A percentile compares a stretch with the other conserved stretches of the same genome.
Evolutionary conservation across 192 early-diverging fungal genomes (phyloP).

Genomic region (Pecoramyces ruminantium): DNA sequence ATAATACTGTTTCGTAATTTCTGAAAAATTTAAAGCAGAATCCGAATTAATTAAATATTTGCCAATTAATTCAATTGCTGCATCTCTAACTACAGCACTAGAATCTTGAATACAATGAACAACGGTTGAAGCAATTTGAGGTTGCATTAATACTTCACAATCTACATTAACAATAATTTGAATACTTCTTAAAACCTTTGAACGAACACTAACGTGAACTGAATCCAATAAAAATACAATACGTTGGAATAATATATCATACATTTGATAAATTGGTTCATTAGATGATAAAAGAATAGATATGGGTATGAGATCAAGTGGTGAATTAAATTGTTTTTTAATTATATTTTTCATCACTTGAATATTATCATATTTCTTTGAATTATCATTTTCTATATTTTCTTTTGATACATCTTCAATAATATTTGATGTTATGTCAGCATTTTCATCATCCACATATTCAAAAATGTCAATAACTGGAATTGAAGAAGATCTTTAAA

Average conservation of each 20-base stretch:
- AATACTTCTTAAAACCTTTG: not conserved
- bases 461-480: not conserved
- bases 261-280: not conserved
- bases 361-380: not conserved
- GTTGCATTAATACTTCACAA: not conserved
- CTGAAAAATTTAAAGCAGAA: conserved; percentile 9
- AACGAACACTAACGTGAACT: not conserved
- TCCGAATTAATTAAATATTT: conserved; percentile 24
- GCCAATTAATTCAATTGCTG: conserved; percentile 73
- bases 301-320: not conserved
- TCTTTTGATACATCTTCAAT: not conserved
- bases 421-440: not conserved
- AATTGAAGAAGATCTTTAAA: not conserved
- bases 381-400: not conserved
- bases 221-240: not conserved
- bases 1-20: conserved; percentile 59
- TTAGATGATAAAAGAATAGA: not conserved
- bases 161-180: not conserved
- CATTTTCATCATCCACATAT: not conserved
- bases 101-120: conserved; percentile 49
- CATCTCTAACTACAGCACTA: conserved; percentile 74
- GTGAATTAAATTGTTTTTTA: not conserved
- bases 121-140: not conserved
- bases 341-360: not conserved
- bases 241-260: not conserved